Evolutionary conservation across 768 basidiomycete genomes (phyloP), one percentile per base, ranked within the genome.

Genomic region (Pholiota conissans): DNA sequence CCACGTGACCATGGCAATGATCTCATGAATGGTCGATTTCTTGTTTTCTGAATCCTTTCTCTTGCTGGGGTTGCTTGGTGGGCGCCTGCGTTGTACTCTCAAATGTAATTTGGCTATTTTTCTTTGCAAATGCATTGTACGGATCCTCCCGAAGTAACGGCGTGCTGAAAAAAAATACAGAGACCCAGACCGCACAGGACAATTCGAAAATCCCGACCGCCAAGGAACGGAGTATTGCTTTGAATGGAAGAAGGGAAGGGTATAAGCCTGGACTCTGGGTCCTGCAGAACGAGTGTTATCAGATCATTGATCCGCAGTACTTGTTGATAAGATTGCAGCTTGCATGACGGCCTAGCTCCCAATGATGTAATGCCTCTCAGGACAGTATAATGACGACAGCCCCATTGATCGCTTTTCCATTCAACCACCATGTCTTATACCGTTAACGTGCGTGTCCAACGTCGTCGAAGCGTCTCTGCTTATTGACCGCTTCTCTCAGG

Each of bases 351-450:
- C 30, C 30, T 13, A 32, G 30, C 6, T 32, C 30, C n/a, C 6
- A 32, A 34, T 58, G 55, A 65, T 67, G 66, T 65, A 57, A 60
- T 65, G 6, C 57, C 35, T 51, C 26, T 40, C n/a, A 13, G 29
- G 30, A 24, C 46, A 39, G 16, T 55, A 40, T 29, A n/a, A 37
- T 35, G 28, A 34, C 40, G 39, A 32, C 52, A 53, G 37, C 46
- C 49, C 50, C 57, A 49, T 35, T 6, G 7, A 32, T 32, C 30
- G 30, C 42, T 47, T 29, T 59, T 61, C 70, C 63, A 54, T 56
- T 54, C 63, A 56, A 70, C 73, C 70, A 76, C 65, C 71, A 80
- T 77, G 76, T 67, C 76, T 46, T 69, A 78, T 67, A 67, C 79
- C 57, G 79, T 83, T 40, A 70, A 79, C 59, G 84, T 84, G 61